phyloP scores from a whole-genome alignment of 768 basidiomycete species.

The Amanita thiersii region DNA sequence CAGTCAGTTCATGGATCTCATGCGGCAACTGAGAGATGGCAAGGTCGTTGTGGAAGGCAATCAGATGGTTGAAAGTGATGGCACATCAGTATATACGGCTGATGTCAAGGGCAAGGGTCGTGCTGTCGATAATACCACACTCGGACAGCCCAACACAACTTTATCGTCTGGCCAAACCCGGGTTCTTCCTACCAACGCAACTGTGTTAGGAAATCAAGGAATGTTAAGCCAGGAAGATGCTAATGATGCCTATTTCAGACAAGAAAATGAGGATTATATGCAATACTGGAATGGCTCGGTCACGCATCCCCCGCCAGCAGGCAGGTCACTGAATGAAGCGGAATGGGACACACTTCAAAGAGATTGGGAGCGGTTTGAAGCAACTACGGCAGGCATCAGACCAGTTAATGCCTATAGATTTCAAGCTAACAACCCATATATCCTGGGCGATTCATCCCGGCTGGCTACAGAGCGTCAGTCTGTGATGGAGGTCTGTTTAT shows the following conservation, averaged over 20 bases:
- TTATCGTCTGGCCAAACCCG: neutral
- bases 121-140: conserved; percentile 23
- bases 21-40: conserved; percentile 78
- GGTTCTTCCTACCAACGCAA: neutral
- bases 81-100: conserved; percentile 13
- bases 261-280: conserved; percentile 62
- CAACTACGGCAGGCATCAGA: conserved; percentile 56
- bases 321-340: conserved; percentile 6
- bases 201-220: neutral
- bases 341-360: conserved; percentile 64
- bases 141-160: conserved; percentile 3
- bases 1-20: conserved; percentile 77
- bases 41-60: conserved; percentile 74
- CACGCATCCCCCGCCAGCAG: conserved; percentile 17
- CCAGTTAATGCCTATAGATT: conserved; percentile 58
- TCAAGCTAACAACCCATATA: conserved; percentile 72
- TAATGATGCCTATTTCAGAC: conserved; percentile 62
- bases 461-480: conserved; percentile 26
- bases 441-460: conserved; percentile 51
- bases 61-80: conserved; percentile 56
- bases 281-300: conserved; percentile 38
- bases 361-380: conserved; percentile 81
- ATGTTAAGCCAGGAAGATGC: conserved; percentile 28
- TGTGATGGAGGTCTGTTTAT: conserved; percentile 31
- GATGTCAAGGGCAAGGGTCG: conserved; percentile 69